Evolutionary conservation across 495 filamentous ascomycete species (phyloP), one percentile per base, ranked within the genome.

Genomic region (Penicillium coprophilum): DNA sequence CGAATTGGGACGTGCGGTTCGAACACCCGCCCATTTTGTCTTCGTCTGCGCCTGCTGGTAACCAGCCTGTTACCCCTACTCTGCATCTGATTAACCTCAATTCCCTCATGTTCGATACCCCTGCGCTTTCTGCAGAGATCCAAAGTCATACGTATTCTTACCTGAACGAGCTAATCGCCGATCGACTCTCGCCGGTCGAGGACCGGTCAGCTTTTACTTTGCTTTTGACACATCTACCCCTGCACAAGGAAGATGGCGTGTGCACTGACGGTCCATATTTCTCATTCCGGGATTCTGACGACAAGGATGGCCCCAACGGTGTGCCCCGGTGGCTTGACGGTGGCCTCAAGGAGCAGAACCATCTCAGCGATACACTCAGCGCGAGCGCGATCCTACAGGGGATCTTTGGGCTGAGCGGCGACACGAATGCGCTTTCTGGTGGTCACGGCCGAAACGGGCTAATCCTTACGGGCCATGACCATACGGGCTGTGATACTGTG

Each of bases 391-490:
- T 97, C 21, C 70, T 97, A 15, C 84, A 90, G 65, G 87, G 89
- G 0, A 80, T 96, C 10, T 91, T 89, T 59, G 91, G 92, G 4
- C 81, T 92, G 67, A 90, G 75, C 59, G 84, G 83, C 0, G 78
- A 87, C 28, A 57, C 66, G 13, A 65, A 75, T 39, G 83, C 80
- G 0, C 58, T 64, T 8, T 80, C 70, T 11, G 65, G 71, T 11
- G 89, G 88, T 4, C 67, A 69, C 31, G 90, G 90, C 3, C 75
- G 87, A 15, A 85, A 83, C 11, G 87, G 87, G 0, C 66, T 97
- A 10, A 83, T 98, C 12, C 71, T 98, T 6, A 96, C 90, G 13
- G 94, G 94, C 0, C 94, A 98, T 62, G 94, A 98, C 64, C 94
- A 98, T 63, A 86, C 88, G 53, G 94, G 94, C 3, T 98, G 94